Evolutionary conservation across 2,329 filamentous ascomycete genomes (phyloP), one percentile per base, ranked within the genome.

Genomic region (Beauveria scarabaeidicola): DNA sequence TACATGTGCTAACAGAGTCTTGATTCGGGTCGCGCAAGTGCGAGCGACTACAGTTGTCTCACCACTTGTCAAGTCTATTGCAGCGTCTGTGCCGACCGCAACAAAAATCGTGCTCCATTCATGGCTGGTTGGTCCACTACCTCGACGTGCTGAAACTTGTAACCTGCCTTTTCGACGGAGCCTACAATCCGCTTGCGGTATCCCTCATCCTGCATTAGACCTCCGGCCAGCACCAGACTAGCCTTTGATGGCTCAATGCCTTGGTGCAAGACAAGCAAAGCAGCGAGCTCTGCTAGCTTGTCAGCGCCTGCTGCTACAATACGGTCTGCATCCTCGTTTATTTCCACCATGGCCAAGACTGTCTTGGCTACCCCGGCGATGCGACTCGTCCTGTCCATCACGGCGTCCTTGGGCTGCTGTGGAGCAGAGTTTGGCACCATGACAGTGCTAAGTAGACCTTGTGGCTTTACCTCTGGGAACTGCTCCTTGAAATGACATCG

Each of bases 401-500:
- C 54, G 19, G 59, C 60, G 44, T 58, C 52, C 46, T 59, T 40
- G 10, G 36, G 46, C 17, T 58, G 53, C 25, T 63, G 46, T 19
- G 29, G 51, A 53, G 9, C 27, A 25, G 17, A 58, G 8, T 27
- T 50, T 46, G 64, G 64, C 21, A 61, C 29, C 48, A 67, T 53
- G 44, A 68, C 43, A 6, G 62, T 48, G 54, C 61, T 66, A 25
- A 68, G 63, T 21, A 68, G 40, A 32, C 63, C 63, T 21, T 61
- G 61, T 3, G 62, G 40, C 23, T 46, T 40, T n/a, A 52, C 61
- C 1, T 52, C 44, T 7, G 64, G 62, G 21, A 63, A 61, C 17
- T 46, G 47, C 23, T 40, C 38, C 41, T 61, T 52, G 40, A 68
- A 64, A 32, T 66, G 61, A 67, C 59, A 55, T 77, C 73, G 9